Evolutionary conservation across 768 basidiomycete genomes (phyloP).

Genomic region (Lentinula lateritia): DNA sequence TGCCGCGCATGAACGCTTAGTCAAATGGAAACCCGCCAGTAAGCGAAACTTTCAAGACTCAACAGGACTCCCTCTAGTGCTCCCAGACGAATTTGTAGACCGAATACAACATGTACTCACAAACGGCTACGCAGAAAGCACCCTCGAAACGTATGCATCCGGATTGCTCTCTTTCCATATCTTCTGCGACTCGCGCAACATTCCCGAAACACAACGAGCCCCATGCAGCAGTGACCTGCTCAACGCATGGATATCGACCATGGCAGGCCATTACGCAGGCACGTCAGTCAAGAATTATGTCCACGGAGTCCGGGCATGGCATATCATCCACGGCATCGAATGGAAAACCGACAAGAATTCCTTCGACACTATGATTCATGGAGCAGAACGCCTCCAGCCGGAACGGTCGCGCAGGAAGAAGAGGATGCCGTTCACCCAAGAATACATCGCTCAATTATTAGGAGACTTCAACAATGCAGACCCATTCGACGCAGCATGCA

Average conservation of each 20-base stretch:
- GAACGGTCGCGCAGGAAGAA: slow-evolving; percentile 15
- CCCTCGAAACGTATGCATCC: slow-evolving; percentile 20
- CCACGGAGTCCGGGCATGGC: slow-evolving; percentile 36
- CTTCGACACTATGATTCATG: too few species aligned
- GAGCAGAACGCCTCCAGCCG: too few species aligned
- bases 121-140: too few species aligned
- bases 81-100: slow-evolving; percentile 14
- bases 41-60: neutral
- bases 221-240: slow-evolving; percentile 22
- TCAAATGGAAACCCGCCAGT: slow-evolving; percentile 17
- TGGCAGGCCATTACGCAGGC: slow-evolving; percentile 25
- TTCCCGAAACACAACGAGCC: slow-evolving; percentile 25
- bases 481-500: slow-evolving; percentile 28
- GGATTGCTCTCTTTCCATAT: slow-evolving; percentile 32
- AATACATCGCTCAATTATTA: neutral
- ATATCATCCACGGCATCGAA: too few species aligned
- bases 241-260: slow-evolving; percentile 20
- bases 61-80: neutral
- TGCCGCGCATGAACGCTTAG: slow-evolving; percentile 17
- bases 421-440: slow-evolving; percentile 20
- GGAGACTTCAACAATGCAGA: slow-evolving; percentile 15
- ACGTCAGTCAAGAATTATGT: slow-evolving; percentile 32
- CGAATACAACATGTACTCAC: slow-evolving; percentile 16
- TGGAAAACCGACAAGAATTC: too few species aligned
- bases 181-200: slow-evolving; percentile 26